Percentiles rank a stretch among this genome's conserved stretches.
Conservation (phyloP, 2,329 filamentous ascomycete genomes). For the Scytalidium sp. region DNA sequence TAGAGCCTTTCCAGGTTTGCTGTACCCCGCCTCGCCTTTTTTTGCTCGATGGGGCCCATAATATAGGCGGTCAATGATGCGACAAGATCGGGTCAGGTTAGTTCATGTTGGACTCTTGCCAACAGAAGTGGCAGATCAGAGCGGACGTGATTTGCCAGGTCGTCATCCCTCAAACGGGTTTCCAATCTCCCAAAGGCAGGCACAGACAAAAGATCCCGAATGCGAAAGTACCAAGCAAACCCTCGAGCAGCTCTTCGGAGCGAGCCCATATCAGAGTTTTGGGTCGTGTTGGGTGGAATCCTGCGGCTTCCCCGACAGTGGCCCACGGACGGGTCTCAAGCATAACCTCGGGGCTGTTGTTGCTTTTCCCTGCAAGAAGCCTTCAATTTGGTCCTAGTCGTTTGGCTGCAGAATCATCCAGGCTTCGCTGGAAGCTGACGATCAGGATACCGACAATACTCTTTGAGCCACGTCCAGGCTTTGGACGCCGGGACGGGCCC, state of each 20-base stretch:
- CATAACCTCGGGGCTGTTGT: background rate
- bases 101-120: background rate
- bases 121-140: background rate
- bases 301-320: background rate
- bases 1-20: background rate
- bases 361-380: background rate
- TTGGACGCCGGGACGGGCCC: background rate
- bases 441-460: background rate
- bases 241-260: background rate
- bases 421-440: background rate
- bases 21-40: background rate
- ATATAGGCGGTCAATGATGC: background rate
- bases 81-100: background rate
- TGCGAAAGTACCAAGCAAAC: too few relatives aligned
- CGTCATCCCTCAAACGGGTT: background rate
- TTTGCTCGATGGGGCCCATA: background rate
- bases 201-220: background rate
- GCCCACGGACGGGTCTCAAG: background rate
- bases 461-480: background rate
- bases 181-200: background rate
- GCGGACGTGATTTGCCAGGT: background rate
- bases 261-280: background rate
- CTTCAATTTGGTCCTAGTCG: background rate
- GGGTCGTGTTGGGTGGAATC: background rate
- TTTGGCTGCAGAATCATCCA: background rate